Conservation (phyloP, 352 stramenopile species). For the Blastocystis sp. region DNA sequence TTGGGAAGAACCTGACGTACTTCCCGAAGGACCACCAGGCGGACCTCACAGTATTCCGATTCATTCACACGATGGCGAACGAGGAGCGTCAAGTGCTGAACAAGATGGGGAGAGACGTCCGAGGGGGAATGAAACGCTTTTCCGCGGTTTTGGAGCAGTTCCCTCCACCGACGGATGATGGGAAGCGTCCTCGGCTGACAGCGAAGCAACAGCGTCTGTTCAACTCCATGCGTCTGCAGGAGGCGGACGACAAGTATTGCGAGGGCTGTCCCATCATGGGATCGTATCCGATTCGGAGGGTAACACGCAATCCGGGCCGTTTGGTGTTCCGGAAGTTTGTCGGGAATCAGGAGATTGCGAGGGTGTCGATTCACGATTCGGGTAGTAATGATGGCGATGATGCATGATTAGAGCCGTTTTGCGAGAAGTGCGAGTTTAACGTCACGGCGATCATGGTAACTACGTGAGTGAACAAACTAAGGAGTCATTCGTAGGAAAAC, state of each 20-base stretch:
- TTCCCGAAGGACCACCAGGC: not conserved
- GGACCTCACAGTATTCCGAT: not conserved
- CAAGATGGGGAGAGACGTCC: not conserved
- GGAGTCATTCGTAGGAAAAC: slow-evolving; percentile 3
- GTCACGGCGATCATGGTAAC: slow-evolving; percentile 19
- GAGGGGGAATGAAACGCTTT: too few species aligned
- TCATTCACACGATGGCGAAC: not conserved
- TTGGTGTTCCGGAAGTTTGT: slow-evolving; percentile 27
- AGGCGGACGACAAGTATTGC: too few species aligned
- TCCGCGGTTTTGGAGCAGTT: too few species aligned
- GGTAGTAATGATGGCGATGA: not conserved
- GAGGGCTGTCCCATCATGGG: too few species aligned
- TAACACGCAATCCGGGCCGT: not conserved
- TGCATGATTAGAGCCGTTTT: too few species aligned
- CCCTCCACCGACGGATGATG: too few species aligned
- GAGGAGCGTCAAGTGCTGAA: slow-evolving; percentile 3
- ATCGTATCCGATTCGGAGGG: too few species aligned
- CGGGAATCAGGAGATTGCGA: not conserved
- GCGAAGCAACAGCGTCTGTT: too few species aligned
- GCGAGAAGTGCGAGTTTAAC: not conserved
- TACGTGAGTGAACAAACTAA: not conserved
- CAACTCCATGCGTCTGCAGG: too few species aligned
- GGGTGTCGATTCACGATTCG: not conserved
- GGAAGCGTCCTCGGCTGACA: too few species aligned
- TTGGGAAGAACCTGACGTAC: not conserved